phyloP scores from a whole-genome alignment of 495 filamentous ascomycete species.

The Hypoxylon perforatum region DNA sequence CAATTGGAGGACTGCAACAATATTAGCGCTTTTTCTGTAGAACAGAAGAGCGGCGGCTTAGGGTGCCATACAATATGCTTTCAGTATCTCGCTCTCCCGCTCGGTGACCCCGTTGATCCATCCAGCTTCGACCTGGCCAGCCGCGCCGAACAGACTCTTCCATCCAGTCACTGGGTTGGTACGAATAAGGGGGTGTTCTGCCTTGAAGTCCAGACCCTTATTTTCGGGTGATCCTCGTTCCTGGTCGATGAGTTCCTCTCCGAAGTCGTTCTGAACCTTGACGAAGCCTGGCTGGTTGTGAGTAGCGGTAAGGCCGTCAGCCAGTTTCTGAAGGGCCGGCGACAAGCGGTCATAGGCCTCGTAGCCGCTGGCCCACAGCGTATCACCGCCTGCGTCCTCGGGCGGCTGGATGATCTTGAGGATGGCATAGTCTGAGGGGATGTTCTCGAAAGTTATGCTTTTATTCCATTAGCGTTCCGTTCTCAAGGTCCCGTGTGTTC shows the following conservation, averaged over 20 bases:
- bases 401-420: slow-evolving; percentile 68
- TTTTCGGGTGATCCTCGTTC: slow-evolving; percentile 74
- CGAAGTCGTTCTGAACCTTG: slow-evolving; percentile 61
- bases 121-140: slow-evolving; percentile 62
- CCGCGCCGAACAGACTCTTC: slow-evolving; percentile 53
- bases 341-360: slow-evolving; percentile 78
- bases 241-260: slow-evolving; percentile 65
- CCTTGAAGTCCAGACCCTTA: slow-evolving; percentile 66
- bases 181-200: no score
- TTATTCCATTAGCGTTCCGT: slow-evolving; percentile 3
- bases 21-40: slow-evolving; percentile 10
- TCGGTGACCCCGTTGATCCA: slow-evolving; percentile 72
- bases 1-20: slow-evolving; percentile 61
- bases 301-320: slow-evolving; percentile 73
- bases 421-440: slow-evolving; percentile 71
- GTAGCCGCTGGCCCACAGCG: slow-evolving; percentile 75
- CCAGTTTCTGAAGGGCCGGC: slow-evolving; percentile 67
- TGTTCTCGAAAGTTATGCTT: slow-evolving; percentile 71
- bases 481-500: not conserved
- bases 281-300: slow-evolving; percentile 70
- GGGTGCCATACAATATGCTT: slow-evolving; percentile 63
- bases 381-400: slow-evolving; percentile 70
- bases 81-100: slow-evolving; percentile 68
- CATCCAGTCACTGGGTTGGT: no score
- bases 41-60: not conserved